Conservation (phyloP, 345 rosid genomes). For the Eucalyptus regnans region DNA sequence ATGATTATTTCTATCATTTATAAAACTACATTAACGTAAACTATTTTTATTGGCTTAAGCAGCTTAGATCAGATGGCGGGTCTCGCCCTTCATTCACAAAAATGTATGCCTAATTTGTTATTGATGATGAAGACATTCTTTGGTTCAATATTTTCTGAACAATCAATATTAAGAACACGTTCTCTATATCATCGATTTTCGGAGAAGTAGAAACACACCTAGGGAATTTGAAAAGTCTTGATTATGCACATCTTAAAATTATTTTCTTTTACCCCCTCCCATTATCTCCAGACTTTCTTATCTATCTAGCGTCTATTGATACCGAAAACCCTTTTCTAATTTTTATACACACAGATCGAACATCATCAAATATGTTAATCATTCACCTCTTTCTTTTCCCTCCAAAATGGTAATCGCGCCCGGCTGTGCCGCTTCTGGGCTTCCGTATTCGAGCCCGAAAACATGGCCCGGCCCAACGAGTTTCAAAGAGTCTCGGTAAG, state of each 20-base stretch:
- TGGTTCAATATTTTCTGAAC: not conserved
- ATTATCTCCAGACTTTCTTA: not conserved
- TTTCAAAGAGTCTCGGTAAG: not conserved
- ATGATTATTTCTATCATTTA: not conserved
- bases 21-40: not conserved
- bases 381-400: not conserved
- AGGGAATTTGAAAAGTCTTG: not conserved
- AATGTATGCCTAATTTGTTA: not conserved
- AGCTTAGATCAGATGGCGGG: not conserved
- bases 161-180: not conserved
- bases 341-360: not conserved
- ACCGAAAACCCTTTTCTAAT: not conserved
- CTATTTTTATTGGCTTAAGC: not conserved
- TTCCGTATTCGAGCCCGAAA: not conserved
- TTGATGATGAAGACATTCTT: not conserved
- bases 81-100: not conserved
- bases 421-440: not conserved
- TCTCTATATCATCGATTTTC: not conserved
- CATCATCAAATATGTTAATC: not conserved
- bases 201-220: fast-evolving
- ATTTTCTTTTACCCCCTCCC: not conserved
- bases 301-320: not conserved
- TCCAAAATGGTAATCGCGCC: not conserved
- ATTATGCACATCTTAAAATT: not conserved
- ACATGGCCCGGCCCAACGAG: not conserved